These are phyloP conservation scores for Metschnikowia noctiluminum DNA, from an alignment of 805 yeast genomes.

Conservation along the genomic window DNA sequence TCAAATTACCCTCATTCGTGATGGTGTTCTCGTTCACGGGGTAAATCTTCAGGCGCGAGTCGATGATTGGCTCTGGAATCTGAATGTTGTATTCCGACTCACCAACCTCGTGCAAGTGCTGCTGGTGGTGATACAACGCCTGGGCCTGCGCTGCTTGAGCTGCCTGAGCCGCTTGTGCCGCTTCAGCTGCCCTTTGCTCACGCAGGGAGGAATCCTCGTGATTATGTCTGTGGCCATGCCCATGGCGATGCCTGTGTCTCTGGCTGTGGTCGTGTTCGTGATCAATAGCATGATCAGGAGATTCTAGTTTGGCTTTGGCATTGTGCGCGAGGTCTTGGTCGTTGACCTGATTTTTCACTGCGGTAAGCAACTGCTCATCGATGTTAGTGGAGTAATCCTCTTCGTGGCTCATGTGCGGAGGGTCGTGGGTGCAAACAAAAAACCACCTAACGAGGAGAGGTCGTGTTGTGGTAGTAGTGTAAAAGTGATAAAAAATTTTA, in stretches of 20 bases:
- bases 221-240: slow-evolving; percentile 5
- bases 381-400: slow-evolving; percentile 34
- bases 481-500: slow-evolving; percentile 17
- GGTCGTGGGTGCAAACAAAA: slow-evolving; percentile 15
- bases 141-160: slow-evolving; percentile 15
- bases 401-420: slow-evolving; percentile 23
- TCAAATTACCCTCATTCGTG: slow-evolving; percentile 47
- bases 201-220: slow-evolving; percentile 11
- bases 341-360: slow-evolving; percentile 28
- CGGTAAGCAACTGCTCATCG: slow-evolving; percentile 42
- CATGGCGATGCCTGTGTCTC: not conserved
- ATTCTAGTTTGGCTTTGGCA: slow-evolving; percentile 30
- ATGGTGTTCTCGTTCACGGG: slow-evolving; percentile 45
- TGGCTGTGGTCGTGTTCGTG: slow-evolving; percentile 8
- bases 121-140: slow-evolving; percentile 21
- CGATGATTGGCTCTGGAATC: slow-evolving; percentile 45
- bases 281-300: slow-evolving; percentile 16
- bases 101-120: slow-evolving; percentile 20
- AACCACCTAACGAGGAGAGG: slow-evolving; percentile 10
- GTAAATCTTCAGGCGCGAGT: slow-evolving; percentile 40
- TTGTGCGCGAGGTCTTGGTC: slow-evolving; percentile 27
- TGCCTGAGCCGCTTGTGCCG: slow-evolving; percentile 5
- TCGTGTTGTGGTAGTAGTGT: slow-evolving; percentile 26
- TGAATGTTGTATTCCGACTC: slow-evolving; percentile 43
- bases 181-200: slow-evolving; percentile 18